These are phyloP conservation scores for Filobasidium uniguttulatum DNA, from an alignment of 1,284 basidiomycete genomes.

Conservation along the genomic window DNA sequence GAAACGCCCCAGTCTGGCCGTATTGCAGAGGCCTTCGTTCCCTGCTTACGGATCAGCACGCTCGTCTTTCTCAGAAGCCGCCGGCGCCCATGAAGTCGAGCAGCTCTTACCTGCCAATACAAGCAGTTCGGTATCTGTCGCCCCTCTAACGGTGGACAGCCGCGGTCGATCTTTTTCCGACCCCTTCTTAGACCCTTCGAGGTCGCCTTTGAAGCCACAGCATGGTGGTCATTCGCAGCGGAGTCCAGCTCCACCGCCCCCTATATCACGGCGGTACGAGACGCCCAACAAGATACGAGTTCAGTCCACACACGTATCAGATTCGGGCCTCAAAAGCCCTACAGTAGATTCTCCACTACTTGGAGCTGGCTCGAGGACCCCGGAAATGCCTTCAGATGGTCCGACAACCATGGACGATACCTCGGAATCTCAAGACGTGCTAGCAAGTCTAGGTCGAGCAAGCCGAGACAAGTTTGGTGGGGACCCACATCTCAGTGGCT, in stretches of 20 bases:
- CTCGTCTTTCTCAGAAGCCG: background rate
- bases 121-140: background rate
- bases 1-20: constrained; percentile 15
- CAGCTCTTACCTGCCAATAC: background rate
- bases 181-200: constrained; percentile 26
- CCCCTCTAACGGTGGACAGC: background rate
- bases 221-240: background rate
- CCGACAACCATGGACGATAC: background rate
- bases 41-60: background rate
- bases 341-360: background rate
- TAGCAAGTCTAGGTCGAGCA: background rate
- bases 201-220: constrained; percentile 6
- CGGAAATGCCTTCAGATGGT: no score
- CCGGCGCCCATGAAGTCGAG: background rate
- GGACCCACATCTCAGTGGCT: background rate
- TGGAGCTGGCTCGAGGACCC: background rate
- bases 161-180: constrained; percentile 22
- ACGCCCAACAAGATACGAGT: no score
- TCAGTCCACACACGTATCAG: no score
- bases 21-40: background rate
- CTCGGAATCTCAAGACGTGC: background rate
- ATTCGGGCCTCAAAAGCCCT: no score
- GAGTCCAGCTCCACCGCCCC: constrained; percentile 9
- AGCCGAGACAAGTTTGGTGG: background rate
- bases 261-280: background rate